These are phyloP conservation scores for Kwoniella shandongensis DNA, from an alignment of 768 basidiomycete genomes.

Conservation along the genomic window DNA sequence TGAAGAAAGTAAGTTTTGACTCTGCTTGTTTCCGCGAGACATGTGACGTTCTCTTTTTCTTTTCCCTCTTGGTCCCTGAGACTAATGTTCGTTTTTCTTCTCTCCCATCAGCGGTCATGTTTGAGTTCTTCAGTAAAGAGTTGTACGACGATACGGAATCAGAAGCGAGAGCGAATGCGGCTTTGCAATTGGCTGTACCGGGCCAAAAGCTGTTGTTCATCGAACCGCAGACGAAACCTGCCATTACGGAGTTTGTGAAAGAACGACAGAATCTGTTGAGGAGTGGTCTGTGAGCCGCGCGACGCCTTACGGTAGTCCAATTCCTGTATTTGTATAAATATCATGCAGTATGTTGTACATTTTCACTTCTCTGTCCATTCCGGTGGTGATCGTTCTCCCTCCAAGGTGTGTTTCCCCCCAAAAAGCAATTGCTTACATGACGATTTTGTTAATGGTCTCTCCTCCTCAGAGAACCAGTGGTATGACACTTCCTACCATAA, in stretches of 20 bases:
- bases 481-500: too few relatives aligned
- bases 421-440: too few relatives aligned
- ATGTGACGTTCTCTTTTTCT: conserved; percentile 15
- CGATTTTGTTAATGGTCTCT: too few relatives aligned
- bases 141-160: conserved; percentile 47
- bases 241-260: conserved; percentile 38
- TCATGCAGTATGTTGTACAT: too few relatives aligned
- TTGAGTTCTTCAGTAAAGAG: conserved; percentile 50
- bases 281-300: not conserved
- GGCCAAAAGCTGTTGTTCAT: conserved; percentile 38
- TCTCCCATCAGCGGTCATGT: conserved; percentile 35
- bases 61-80: conserved; percentile 16
- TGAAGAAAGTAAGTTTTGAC: conserved; percentile 67
- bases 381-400: too few relatives aligned
- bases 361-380: too few relatives aligned
- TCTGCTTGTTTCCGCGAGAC: conserved; percentile 2
- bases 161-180: conserved; percentile 37
- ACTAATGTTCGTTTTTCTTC: not conserved
- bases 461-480: too few relatives aligned
- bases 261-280: conserved; percentile 34
- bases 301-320: not conserved
- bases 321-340: not conserved
- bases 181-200: conserved; percentile 31
- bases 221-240: conserved; percentile 39
- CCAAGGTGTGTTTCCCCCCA: too few relatives aligned